Evolutionary conservation across 768 basidiomycete species (phyloP), one percentile per base, ranked within the genome.

Genomic region (Tulasnella sp.): DNA sequence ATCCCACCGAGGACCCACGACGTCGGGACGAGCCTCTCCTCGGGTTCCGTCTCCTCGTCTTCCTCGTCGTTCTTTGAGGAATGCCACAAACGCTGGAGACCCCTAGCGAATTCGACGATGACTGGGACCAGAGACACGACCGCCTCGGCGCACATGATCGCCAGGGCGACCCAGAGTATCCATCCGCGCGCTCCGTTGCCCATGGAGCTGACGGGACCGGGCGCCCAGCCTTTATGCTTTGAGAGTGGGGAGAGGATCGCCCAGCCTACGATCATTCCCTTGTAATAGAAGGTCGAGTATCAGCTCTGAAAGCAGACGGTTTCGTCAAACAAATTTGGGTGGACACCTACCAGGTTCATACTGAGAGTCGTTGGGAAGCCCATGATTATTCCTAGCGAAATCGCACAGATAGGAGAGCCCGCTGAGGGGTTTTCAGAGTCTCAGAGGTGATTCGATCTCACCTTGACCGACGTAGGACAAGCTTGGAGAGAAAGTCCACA

Each of bases 181-280:
- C 94, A 96, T 39, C 93, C 93, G 67, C 95, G 87, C n/a, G 94
- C 89, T 47, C 96, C 96, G 73, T 85, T 84, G 5, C 89, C 84
- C 86, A 94, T 93, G 76, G 93, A 91, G 1, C 89, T 88, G 5
- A 96, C 94, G 9, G 91, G 88, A 5, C 95, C 96, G 62, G 96
- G 94, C 0, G 96, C 95, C 96, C 96, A 98, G 12, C 92, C 94
- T 0, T 82, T 79, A 62, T 85, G 76, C 77, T 94, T 95, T 6
- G 94, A 86, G 7, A 98, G 77, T 5, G 96, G 96, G 0, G 94
- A 94, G n/a, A 98, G 82, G 26, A 98, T 81, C 4, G 87, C 95
- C 96, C 96, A 98, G 9, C 96, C 96, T 11, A 91, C 88, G n/a
- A 98, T 75, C 96, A 97, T 98, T 35, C 96, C 95, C 91, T 93